These are phyloP conservation scores for Pezicula neosporulosa DNA, from an alignment of 2,329 filamentous ascomycete genomes.

Conservation along the genomic window DNA sequence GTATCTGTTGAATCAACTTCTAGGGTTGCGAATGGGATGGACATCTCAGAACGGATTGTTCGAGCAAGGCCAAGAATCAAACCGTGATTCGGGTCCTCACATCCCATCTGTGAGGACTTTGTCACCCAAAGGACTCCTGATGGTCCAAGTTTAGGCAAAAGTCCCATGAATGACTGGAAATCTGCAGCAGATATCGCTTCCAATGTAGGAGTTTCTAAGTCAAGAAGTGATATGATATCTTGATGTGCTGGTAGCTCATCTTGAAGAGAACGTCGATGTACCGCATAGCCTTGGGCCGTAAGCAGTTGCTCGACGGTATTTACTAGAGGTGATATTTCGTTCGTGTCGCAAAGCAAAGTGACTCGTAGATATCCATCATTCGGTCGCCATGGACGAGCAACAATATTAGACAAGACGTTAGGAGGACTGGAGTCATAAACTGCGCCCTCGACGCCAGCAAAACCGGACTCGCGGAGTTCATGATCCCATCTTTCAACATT, in stretches of 20 bases:
- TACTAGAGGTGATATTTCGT: background rate
- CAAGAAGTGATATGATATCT: slow-evolving; percentile 25
- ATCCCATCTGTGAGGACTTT: slow-evolving; percentile 12
- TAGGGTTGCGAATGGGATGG: slow-evolving; percentile 13
- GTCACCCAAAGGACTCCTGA: slow-evolving; percentile 19
- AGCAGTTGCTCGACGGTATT: background rate
- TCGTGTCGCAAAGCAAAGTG: slow-evolving; percentile 1
- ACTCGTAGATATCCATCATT: background rate
- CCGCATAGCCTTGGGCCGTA: slow-evolving; percentile 6
- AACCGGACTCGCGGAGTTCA: slow-evolving; percentile 25
- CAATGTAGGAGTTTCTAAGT: slow-evolving; percentile 21
- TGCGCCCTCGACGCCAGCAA: slow-evolving; percentile 24
- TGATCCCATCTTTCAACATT: slow-evolving; percentile 20
- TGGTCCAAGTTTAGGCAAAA: no score
- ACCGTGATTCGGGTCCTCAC: slow-evolving; percentile 15
- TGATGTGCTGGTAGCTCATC: slow-evolving; percentile 7
- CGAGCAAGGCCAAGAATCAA: slow-evolving; percentile 14
- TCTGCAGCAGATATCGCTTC: slow-evolving; percentile 13
- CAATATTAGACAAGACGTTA: slow-evolving; percentile 18
- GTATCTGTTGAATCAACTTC: slow-evolving; percentile 16
- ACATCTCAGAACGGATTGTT: slow-evolving; percentile 16
- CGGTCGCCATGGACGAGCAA: slow-evolving; percentile 5
- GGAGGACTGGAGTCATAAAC: slow-evolving; percentile 18
- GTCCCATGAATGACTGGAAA: slow-evolving; percentile 14
- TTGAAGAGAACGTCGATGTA: slow-evolving; percentile 3